Evolutionary conservation across 371 early-diverging fungal genomes (phyloP).

Genomic region (Syncephalastrum contaminatum): DNA sequence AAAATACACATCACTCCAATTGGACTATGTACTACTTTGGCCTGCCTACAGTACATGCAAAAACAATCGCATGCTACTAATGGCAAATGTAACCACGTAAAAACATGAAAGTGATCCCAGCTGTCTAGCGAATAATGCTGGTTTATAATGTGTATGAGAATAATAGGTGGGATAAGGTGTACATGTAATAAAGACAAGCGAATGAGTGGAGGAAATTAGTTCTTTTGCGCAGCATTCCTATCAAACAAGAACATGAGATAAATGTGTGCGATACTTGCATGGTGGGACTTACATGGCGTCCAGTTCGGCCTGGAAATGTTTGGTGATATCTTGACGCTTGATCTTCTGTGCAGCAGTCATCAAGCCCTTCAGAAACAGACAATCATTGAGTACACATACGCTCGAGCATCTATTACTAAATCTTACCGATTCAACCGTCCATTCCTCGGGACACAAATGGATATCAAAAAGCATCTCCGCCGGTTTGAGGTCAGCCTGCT

Average conservation of each 20-base stretch:
- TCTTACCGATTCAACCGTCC: slow-evolving; percentile 25
- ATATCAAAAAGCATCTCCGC: slow-evolving; percentile 71
- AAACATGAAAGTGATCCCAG: too few relatives aligned
- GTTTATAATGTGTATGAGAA: neutral
- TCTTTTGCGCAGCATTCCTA: slow-evolving; percentile 7
- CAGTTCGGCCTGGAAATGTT: slow-evolving; percentile 55
- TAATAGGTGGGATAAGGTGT: neutral
- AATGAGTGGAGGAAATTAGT: neutral
- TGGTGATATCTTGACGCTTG: slow-evolving; percentile 74
- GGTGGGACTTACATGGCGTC: slow-evolving; percentile 45
- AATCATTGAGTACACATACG: too few relatives aligned
- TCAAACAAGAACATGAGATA: neutral
- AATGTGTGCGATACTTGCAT: neutral
- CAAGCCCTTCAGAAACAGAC: slow-evolving; percentile 22
- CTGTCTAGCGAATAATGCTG: neutral
- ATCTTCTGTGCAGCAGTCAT: slow-evolving; percentile 90
- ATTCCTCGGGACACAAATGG: slow-evolving; percentile 23
- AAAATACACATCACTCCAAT: too few relatives aligned
- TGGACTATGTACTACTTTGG: too few relatives aligned
- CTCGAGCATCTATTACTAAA: neutral
- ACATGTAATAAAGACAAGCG: too few relatives aligned
- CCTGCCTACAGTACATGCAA: too few relatives aligned
- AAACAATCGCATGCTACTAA: too few relatives aligned
- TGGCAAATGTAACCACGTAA: too few relatives aligned
- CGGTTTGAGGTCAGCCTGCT: slow-evolving; percentile 59